Base-by-base conservation (phyloP, 257 asterid species). In the Catharanthus roseus region DNA sequence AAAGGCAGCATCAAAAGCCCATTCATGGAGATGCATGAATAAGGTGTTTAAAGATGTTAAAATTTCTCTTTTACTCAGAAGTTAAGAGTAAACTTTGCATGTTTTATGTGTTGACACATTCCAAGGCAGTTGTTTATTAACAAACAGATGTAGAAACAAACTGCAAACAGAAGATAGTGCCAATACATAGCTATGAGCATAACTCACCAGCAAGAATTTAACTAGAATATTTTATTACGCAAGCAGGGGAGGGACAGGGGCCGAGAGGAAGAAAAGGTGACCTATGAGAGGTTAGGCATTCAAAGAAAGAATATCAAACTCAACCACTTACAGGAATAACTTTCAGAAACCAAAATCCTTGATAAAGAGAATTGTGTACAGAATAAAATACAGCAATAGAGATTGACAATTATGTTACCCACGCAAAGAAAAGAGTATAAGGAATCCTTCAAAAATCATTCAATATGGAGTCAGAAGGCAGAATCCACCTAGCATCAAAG, bases 391-490 rank as follows among this genome's bases (percentile, higher is more conserved):
- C n/a, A 54, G 34, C 54, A 6, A 12, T 18, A 36, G 65, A 12
- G 73, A 69, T 29, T 5, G 7, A 60, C 31, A 8, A 33, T 61
- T 61, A 33, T 33, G 66, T 33, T 61, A 61, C 66, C 66, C 33
- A 6, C 6, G 36, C 34, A 10, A 12, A 50, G 45, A 16, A 51
- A 68, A 21, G 63, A 31, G 50, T n/a, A 51, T 19, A 71, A 26
- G 29, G 6, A 45, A 29, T 72, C 69, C 44, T 42, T 63, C 41
- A 61, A 63, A 62, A 23, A n/a, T n/a, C 49, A 50, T 63, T 63
- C 69, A 62, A 50, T 3, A 6, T 26, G 24, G 65, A 18, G 31
- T 63, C 39, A 62, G 23, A 38, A 62, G 42, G 55, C 24, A 44
- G 53, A 53, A 39, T 16, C 45, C 45, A 2, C 67, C 67, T 62